A percentile compares a stretch with the other conserved stretches of the same genome.
These are phyloP conservation scores for Cyberlindnera nakhonratchasimensis DNA, from an alignment of 805 yeast species.

Conservation along the genomic window DNA sequence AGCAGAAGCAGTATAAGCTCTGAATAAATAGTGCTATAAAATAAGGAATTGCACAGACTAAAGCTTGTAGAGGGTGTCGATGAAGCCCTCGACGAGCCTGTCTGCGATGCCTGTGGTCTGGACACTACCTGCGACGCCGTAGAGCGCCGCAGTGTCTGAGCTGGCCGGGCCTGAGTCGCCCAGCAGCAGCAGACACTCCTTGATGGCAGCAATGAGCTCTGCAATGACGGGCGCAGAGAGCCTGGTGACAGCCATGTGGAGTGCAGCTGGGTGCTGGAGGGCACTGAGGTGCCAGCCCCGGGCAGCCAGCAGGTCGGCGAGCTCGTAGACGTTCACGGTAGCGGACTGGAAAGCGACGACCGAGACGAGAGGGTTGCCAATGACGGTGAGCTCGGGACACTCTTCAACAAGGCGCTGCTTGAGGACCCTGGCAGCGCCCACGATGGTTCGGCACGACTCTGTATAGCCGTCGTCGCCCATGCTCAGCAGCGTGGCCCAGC, in stretches of 20 bases:
- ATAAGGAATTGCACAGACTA: background rate
- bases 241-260: slow-evolving; percentile 85
- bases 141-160: slow-evolving; percentile 80
- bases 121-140: slow-evolving; percentile 94
- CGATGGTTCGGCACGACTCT: slow-evolving; percentile 61
- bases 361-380: slow-evolving; percentile 84
- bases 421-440: slow-evolving; percentile 58
- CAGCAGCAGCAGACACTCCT: slow-evolving; percentile 26
- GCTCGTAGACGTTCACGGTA: slow-evolving; percentile 64
- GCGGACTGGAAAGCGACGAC: slow-evolving; percentile 75
- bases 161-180: slow-evolving; percentile 24
- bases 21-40: no score
- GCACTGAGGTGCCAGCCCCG: slow-evolving; percentile 89
- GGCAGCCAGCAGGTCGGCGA: slow-evolving; percentile 65
- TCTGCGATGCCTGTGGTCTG: slow-evolving; percentile 82
- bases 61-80: slow-evolving; percentile 72
- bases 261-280: slow-evolving; percentile 84
- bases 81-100: slow-evolving; percentile 68
- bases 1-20: no score
- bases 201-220: slow-evolving; percentile 49
- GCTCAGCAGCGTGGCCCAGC: slow-evolving; percentile 90
- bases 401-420: slow-evolving; percentile 44
- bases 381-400: slow-evolving; percentile 56
- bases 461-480: slow-evolving; percentile 84
- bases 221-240: slow-evolving; percentile 61